Percentiles rank a stretch among this genome's conserved stretches.
Conservation (phyloP, 225 moss, liverwort and hornwort species). For the Rhytidiadelphus loreus region DNA sequence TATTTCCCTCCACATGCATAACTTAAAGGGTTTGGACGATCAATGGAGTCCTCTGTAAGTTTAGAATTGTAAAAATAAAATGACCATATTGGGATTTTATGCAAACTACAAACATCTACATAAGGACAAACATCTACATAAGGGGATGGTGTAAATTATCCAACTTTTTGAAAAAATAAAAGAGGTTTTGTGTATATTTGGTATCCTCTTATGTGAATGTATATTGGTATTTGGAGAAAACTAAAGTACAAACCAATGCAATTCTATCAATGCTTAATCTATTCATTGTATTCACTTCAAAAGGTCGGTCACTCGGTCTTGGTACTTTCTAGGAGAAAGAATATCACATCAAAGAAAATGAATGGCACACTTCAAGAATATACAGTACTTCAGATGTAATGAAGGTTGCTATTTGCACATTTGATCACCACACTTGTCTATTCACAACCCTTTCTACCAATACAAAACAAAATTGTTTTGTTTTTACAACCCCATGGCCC, state of each 20-base stretch:
- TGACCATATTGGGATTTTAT: neutral
- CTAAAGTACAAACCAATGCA: neutral
- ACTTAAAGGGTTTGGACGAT: neutral
- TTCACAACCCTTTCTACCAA: neutral
- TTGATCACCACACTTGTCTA: neutral
- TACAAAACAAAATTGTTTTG: neutral
- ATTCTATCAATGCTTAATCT: neutral
- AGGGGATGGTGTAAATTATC: neutral
- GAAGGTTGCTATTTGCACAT: neutral
- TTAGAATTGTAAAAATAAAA: neutral
- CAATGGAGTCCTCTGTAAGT: neutral
- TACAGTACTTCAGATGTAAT: rapidly evolving
- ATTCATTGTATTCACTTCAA: neutral
- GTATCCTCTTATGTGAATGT: too few relatives aligned
- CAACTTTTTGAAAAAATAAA: neutral
- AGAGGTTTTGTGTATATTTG: neutral
- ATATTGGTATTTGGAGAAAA: neutral
- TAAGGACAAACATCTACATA: too few relatives aligned
- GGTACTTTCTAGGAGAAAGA: too few relatives aligned
- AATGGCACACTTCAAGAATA: neutral
- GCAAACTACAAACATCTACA: neutral
- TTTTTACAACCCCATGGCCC: rapidly evolving
- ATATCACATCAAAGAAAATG: neutral
- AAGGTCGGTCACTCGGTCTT: rapidly evolving
- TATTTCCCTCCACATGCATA: neutral